Evolutionary conservation across 768 basidiomycete genomes (phyloP), one percentile per base, ranked within the genome.

Genomic region (Tylopilus cervinicoccineus): DNA sequence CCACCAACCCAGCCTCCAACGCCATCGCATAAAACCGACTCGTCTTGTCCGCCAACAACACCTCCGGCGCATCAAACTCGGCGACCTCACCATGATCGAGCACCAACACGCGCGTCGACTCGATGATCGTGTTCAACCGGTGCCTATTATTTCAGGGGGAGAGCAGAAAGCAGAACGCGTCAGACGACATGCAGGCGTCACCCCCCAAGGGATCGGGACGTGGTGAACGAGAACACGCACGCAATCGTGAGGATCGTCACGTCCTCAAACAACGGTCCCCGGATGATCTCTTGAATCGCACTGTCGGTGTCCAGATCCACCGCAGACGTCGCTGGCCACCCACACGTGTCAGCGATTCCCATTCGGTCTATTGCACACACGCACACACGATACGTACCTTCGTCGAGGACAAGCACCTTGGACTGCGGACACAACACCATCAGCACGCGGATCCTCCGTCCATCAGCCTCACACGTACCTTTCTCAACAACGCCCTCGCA

Each of bases 341-440:
- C 36, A 14, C 24, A 6, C 32, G 16, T 26, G 23, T 44, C 5
- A 27, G 26, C 33, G n/a, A n/a, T n/a, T n/a, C n/a, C n/a, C n/a
- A 34, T 8, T 34, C 9, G 8, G 7, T 19, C n/a, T n/a, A n/a
- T n/a, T n/a, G n/a, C n/a, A n/a, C n/a, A n/a, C n/a, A n/a, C n/a
- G n/a, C n/a, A n/a, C n/a, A n/a, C n/a, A n/a, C n/a, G n/a, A 20
- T 40, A 56, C 57, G 54, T 58, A 80, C 86, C 89, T 79, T 97
- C 94, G 61, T 96, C 94, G n/a, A 97, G 73, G 1, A 96, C 89
- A 6, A 97, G 73, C 31, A 96, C 85, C 67, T 85, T 93, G 16
- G 88, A 82, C 80, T 86, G 50, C 29, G 23, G 51, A 5, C 32
- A 16, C 14, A 14, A 17, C 6, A n/a, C 14, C 36, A 16, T 55